These are phyloP conservation scores for Rosa lucieae DNA, from an alignment of 306 rosid species.

Conservation along the genomic window DNA sequence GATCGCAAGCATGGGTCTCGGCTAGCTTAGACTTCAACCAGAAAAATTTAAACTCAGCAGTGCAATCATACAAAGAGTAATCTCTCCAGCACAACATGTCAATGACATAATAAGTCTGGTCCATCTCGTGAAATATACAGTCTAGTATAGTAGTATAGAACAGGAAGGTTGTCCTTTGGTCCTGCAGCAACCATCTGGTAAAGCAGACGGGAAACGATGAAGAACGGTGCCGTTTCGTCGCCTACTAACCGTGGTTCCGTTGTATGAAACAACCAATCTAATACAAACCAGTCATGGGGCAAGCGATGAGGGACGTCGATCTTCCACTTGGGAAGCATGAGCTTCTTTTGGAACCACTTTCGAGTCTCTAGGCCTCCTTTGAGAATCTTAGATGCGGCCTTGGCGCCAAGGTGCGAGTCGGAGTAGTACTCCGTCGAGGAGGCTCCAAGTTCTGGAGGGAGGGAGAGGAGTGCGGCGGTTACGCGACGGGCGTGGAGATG, in stretches of 20 bases:
- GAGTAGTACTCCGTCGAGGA: slow-evolving; percentile 31
- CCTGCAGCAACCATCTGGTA: slow-evolving; percentile 67
- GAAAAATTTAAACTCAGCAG: slow-evolving; percentile 77
- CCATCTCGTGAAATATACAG: slow-evolving; percentile 86
- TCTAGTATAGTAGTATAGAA: slow-evolving; percentile 72
- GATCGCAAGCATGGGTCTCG: slow-evolving; percentile 62
- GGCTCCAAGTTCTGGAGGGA: slow-evolving; percentile 38
- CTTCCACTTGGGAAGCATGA: slow-evolving; percentile 96
- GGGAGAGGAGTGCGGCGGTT: slow-evolving; percentile 71
- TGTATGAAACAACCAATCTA: slow-evolving; percentile 69
- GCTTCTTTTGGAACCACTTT: slow-evolving; percentile 83
- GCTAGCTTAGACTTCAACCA: slow-evolving; percentile 86
- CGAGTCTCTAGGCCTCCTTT: slow-evolving; percentile 56
- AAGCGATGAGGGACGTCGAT: slow-evolving; percentile 80
- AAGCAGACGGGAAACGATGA: slow-evolving; percentile 44
- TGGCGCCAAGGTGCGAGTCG: slow-evolving; percentile 3
- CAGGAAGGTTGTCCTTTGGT: slow-evolving; percentile 63
- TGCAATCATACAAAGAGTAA: slow-evolving; percentile 76
- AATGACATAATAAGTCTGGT: slow-evolving; percentile 85
- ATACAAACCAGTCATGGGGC: slow-evolving; percentile 55
- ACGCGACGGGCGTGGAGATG: slow-evolving; percentile 74
- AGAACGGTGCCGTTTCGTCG: slow-evolving; percentile 61
- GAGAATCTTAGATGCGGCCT: slow-evolving; percentile 35
- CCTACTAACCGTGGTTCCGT: slow-evolving; percentile 69
- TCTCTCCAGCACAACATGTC: slow-evolving; percentile 94